These are phyloP conservation scores for Fistulinella prunicolor DNA, from an alignment of 768 basidiomycete genomes.

Conservation along the genomic window DNA sequence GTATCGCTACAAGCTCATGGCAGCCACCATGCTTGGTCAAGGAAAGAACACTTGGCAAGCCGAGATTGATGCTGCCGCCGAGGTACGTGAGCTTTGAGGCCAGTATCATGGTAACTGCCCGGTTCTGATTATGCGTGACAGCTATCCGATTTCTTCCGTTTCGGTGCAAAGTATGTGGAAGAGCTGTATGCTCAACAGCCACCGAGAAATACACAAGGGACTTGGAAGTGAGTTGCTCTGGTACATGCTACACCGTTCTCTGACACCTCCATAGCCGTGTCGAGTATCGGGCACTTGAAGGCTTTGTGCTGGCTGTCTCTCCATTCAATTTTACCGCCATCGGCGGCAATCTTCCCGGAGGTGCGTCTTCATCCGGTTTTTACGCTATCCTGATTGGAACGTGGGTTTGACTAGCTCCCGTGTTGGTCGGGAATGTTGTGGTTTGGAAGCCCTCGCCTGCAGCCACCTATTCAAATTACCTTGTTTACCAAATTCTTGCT, in stretches of 20 bases:
- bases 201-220: constrained; percentile 74
- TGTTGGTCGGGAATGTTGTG: constrained; percentile 90
- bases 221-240: constrained; percentile 81
- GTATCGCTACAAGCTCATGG: constrained; percentile 92
- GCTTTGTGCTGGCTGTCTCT: constrained; percentile 95
- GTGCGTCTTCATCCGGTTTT: constrained; percentile 31
- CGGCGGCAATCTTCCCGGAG: constrained; percentile 87
- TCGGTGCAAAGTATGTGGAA: constrained; percentile 95
- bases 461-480: constrained; percentile 93
- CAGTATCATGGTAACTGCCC: too few species aligned
- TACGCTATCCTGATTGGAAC: neutral
- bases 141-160: constrained; percentile 93
- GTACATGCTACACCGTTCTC: neutral
- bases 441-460: constrained; percentile 98
- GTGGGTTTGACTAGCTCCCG: constrained; percentile 58
- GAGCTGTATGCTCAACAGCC: constrained; percentile 93
- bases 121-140: constrained; percentile 22
- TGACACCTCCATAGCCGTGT: constrained; percentile 59
- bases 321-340: constrained; percentile 99
- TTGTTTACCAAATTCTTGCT: constrained; percentile 84
- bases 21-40: constrained; percentile 96
- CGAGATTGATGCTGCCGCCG: constrained; percentile 98
- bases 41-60: constrained; percentile 99
- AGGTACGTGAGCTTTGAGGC: constrained; percentile 54
- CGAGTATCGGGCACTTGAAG: constrained; percentile 97